Evolutionary conservation across 148 eudicot species (phyloP).

Genomic region (Chenopodium formosanum): DNA sequence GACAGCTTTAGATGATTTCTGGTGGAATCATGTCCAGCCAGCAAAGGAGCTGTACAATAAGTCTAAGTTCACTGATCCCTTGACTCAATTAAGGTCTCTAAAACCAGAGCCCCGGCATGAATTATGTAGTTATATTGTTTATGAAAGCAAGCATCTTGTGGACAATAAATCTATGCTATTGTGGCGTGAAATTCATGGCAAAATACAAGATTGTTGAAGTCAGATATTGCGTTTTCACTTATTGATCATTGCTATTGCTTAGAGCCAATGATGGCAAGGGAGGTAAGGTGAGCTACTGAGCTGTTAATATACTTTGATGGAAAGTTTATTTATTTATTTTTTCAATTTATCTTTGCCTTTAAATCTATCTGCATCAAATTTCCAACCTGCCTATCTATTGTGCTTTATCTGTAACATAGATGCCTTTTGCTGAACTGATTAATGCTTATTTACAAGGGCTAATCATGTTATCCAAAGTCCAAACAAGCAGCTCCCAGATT

Average conservation of each 20-base stretch:
- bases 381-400: background rate
- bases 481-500: background rate
- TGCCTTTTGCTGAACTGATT: background rate
- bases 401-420: background rate
- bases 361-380: background rate
- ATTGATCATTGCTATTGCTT: background rate
- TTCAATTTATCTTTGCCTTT: background rate
- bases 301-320: background rate
- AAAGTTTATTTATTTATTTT: background rate
- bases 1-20: conserved; percentile 70
- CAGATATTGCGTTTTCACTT: background rate
- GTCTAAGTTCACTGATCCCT: conserved; percentile 46
- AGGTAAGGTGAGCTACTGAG: background rate
- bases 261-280: background rate
- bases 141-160: conserved; percentile 50
- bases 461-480: background rate
- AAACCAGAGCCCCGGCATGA: conserved; percentile 71
- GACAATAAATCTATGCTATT: conserved; percentile 47
- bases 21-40: conserved; percentile 86
- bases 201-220: conserved; percentile 31
- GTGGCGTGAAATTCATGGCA: conserved; percentile 57
- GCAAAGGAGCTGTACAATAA: conserved; percentile 53
- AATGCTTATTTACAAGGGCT: background rate
- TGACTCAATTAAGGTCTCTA: conserved; percentile 38
- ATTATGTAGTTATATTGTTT: conserved; percentile 38